Evolutionary conservation across 1,284 basidiomycete species (phyloP).

Genomic region (Ganoderma lingzhi): DNA sequence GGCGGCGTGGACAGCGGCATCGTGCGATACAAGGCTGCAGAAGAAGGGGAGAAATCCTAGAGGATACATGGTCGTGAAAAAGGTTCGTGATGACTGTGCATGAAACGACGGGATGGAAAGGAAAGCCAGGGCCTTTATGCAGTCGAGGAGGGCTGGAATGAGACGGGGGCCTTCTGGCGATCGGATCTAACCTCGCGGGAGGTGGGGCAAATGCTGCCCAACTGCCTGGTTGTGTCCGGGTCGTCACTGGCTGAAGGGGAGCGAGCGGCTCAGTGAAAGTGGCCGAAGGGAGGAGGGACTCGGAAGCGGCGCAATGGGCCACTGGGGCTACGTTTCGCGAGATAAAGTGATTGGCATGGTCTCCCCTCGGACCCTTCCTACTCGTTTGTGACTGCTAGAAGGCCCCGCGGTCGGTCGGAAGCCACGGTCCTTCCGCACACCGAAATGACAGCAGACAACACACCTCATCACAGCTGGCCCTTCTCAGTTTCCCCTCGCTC

Average conservation of each 20-base stretch:
- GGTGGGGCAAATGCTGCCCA: not conserved
- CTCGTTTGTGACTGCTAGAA: constrained; percentile 2
- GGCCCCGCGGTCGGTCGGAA: constrained; percentile 17
- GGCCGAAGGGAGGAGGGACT: constrained; percentile 6
- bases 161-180: constrained; percentile 21
- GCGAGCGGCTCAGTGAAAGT: constrained; percentile 1
- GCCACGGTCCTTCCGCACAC: constrained; percentile 23
- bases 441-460: constrained; percentile 26
- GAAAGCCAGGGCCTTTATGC: constrained; percentile 27
- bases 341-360: constrained; percentile 32
- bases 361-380: constrained; percentile 8
- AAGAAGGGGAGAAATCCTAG: constrained; percentile 68
- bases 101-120: constrained; percentile 22
- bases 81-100: constrained; percentile 27
- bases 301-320: constrained; percentile 6
- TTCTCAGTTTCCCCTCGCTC: not conserved
- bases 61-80: constrained; percentile 44
- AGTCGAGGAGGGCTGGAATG: constrained; percentile 22
- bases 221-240: constrained; percentile 11
- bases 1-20: constrained; percentile 60
- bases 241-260: not conserved
- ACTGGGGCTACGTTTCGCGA: constrained; percentile 19
- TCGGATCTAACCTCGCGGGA: constrained; percentile 26
- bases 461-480: constrained; percentile 9
- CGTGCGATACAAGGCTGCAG: constrained; percentile 63